Base-by-base conservation (phyloP, 1,284 basidiomycete genomes). In the Naganishia sp. region DNA sequence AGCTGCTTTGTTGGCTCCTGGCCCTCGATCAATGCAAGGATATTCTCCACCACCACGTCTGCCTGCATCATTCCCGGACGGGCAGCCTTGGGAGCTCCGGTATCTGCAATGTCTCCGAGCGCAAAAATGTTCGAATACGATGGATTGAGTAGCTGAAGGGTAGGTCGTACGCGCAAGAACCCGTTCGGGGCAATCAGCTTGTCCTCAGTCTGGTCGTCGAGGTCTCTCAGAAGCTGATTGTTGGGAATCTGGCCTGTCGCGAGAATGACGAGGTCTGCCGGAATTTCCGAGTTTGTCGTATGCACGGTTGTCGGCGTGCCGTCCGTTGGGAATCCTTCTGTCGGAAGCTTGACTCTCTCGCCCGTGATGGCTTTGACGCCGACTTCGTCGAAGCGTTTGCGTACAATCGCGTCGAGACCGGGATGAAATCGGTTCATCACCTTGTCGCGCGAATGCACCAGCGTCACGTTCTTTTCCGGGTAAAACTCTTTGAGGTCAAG, bases 41-140 rank as follows among this genome's bases (percentile, higher is more conserved):
- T 73, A 69, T 80, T 80, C 35, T 73, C 61, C 0, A 71, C 75
- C 10, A 73, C 74, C 15, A 74, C 69, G 2, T 68, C 74, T 0
- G 75, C 77, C 66, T 79, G 78, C 15, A 72, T 72, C 68, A 72
- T 73, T 0, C 75, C 77, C 13, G 77, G 74, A 39, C 69, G 43
- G 0, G 68, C 88, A 6, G 88, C 87, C 61, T 87, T 85, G 58
- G 86, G 84, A 0, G 86, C 87, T 3, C 86, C 87, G 2, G 86
- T 85, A 71, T 88, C 87, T 1, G 87, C 87, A 3, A 85, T 82
- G 68, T 90, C 88, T 5, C 88, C 88, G 11, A 88, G 79, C 6
- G 84, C 86, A 73, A 88, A 90, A 17, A 89, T 81, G 72, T 87
- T 81, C 1, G 84, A 82, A 71, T 85, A 86, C 4, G 61, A 68